Evolutionary conservation across 176 grass and related monocot species (phyloP), one percentile per base, ranked within the genome.

Genomic region (Aechmea fasciata): DNA sequence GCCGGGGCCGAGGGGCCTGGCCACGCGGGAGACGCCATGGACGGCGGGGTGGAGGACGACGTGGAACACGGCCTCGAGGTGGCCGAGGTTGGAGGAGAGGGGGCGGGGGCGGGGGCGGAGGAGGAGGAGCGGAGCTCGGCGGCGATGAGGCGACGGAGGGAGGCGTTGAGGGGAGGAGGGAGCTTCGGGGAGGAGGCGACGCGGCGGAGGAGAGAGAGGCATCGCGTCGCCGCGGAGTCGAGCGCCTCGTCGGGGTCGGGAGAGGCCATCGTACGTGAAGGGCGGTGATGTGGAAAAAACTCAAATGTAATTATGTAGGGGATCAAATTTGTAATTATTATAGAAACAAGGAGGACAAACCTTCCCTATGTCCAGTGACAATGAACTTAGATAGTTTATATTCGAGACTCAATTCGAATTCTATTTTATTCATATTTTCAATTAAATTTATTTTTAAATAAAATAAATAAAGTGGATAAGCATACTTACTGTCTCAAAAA

Each of bases 41-140:
- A 97, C 69, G 62, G 79, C 67, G n/a, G 89, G 93, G 68, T 97
- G 89, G 59, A 81, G n/a, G 53, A 97, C 84, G 69, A 92, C 79
- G 33, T 73, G 94, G 77, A 69, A 83, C 47, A 92, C 64, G 47
- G 86, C 84, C 3, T 73, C 78, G 52, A 92, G 82, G 77, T 92
- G 78, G 22, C 89, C 89, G 29, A 90, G 76, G 82, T 97, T 97
- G 77, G 93, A 83, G 86, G 84, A 76, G 64, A 96, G 83, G 71
- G 83, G 83, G 23, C 70, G 15, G 33, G 41, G 7, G 64, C 11
- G 52, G 65, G 68, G 48, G 9, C 41, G 20, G 7, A 19, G 15
- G 17, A 10, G 73, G 77, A 76, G 88, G 74, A 91, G 17, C 77
- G 73, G 11, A 90, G 84, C 79, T 97, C 86, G 13, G 89, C 84